Evolutionary conservation across 1,284 basidiomycete genomes (phyloP), one percentile per base, ranked within the genome.

Genomic region (Microbotryum silenes-acaulis): DNA sequence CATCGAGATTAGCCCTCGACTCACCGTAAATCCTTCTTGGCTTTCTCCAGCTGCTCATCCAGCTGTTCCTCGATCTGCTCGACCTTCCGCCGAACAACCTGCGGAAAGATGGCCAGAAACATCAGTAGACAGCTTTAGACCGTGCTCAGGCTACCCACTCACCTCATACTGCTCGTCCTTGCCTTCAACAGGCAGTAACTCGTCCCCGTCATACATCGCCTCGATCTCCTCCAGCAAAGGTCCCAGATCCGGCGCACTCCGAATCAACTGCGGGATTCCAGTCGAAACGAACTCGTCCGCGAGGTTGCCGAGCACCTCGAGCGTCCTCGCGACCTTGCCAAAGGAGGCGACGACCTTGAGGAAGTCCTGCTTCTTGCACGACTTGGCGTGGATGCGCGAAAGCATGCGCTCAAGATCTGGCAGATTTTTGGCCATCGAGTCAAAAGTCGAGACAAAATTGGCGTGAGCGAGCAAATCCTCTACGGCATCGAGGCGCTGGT

Each of bases 321-420:
- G 76, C 0, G 86, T 87, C 42, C 80, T 79, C 70, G 82, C 86
- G 37, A 96, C 79, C 62, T 78, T 84, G 68, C 81, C 82, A 75
- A 96, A 94, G 4, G 86, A 81, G 51, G 78, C 77, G 10, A 96
- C 79, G 21, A 92, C 87, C 72, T 86, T 87, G 67, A 87, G 74
- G 73, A 97, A 97, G 71, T 94, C 90, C 67, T 81, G 83, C 63
- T 92, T 84, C 74, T 83, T 86, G 75, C 89, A 89, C 58, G 85
- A 89, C 72, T 87, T 89, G 7, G 92, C 91, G 71, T 97, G 93
- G 59, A 97, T 88, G 47, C 93, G 86, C 9, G 90, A 91, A 6
- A 97, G 85, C 61, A 94, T 84, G 31, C 93, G 88, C 74, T 97
- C 93, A 5, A 97, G 81, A 75, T 97, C 93, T 10, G 92, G 91